Conservation (phyloP, 2,329 filamentous ascomycete species). For the Colletotrichum brevisporum region DNA sequence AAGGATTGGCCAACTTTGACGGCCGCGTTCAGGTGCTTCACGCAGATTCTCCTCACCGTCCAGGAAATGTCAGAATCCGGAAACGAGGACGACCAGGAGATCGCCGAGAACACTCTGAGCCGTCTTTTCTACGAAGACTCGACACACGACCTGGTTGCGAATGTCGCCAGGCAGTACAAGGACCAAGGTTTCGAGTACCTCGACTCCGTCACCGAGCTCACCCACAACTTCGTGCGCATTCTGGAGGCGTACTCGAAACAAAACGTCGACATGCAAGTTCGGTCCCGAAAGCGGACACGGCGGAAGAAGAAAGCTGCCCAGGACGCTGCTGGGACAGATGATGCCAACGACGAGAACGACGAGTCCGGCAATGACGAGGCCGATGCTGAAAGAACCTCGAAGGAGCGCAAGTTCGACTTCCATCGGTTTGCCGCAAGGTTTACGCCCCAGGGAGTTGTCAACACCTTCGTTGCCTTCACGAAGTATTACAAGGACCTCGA, state of each 20-base stretch:
- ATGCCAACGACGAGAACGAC: conserved; percentile 72
- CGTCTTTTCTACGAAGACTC: conserved; percentile 99
- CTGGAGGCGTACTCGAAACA: conserved; percentile 95
- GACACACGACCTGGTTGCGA: conserved; percentile 88
- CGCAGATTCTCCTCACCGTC: conserved; percentile 91
- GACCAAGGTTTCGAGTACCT: conserved; percentile 95
- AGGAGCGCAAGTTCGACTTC: conserved; percentile 96
- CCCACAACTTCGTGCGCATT: conserved; percentile 92
- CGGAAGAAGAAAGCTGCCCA: conserved; percentile 79
- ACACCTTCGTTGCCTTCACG: conserved; percentile 88
- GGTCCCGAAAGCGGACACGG: conserved; percentile 81
- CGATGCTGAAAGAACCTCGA: conserved; percentile 78
- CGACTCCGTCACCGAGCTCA: conserved; percentile 90
- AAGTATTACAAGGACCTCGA: conserved; percentile 86
- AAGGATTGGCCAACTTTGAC: conserved; percentile 92
- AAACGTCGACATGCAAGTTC: conserved; percentile 93
- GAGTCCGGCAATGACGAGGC: conserved; percentile 80
- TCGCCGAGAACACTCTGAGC: conserved; percentile 96
- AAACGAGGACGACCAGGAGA: conserved; percentile 95
- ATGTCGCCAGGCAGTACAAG: conserved; percentile 88
- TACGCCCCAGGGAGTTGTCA: conserved; percentile 84
- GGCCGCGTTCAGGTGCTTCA: conserved; percentile 93
- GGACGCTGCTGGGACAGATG: conserved; percentile 55
- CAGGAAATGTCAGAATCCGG: conserved; percentile 91
- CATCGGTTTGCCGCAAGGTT: conserved; percentile 85